Evolutionary conservation across 371 early-diverging fungal genomes (phyloP).

Genomic region (Zancudomyces culisetae): DNA sequence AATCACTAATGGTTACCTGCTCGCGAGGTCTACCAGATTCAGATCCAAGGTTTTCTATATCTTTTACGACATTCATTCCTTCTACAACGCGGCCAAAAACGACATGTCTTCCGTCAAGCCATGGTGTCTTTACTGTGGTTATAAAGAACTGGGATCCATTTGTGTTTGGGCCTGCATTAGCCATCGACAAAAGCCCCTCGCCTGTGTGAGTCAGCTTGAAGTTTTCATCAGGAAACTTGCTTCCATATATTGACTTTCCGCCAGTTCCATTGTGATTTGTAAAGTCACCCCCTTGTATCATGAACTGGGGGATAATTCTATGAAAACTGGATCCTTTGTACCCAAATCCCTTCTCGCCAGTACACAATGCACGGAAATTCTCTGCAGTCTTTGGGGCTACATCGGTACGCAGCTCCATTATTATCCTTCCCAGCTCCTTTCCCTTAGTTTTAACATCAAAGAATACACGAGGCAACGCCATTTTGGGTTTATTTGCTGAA

Average conservation of each 20-base stretch:
- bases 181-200: conserved; percentile 80
- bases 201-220: conserved; percentile 57
- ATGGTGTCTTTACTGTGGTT: conserved; percentile 55
- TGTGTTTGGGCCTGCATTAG: conserved; percentile 81
- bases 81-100: conserved; percentile 59
- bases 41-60: conserved; percentile 39
- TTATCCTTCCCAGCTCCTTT: conserved; percentile 55
- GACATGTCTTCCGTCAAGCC: conserved; percentile 95
- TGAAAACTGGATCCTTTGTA: conserved; percentile 86
- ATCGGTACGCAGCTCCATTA: conserved; percentile 68
- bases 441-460: conserved; percentile 65
- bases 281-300: conserved; percentile 77
- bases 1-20: conserved; percentile 8
- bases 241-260: conserved; percentile 68
- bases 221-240: conserved; percentile 66
- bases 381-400: conserved; percentile 90
- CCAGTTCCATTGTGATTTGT: conserved; percentile 66
- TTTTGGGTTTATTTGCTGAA: neutral
- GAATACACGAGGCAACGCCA: conserved; percentile 22
- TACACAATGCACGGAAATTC: conserved; percentile 89
- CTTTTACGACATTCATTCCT: conserved; percentile 84
- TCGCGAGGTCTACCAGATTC: conserved; percentile 9
- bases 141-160: conserved; percentile 97
- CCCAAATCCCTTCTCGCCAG: conserved; percentile 56
- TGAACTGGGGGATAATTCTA: conserved; percentile 64